A percentile compares a stretch with the other conserved stretches of the same genome.
These are phyloP conservation scores for Mortierella sp. DNA, from an alignment of 371 early-diverging fungal genomes.

Conservation along the genomic window DNA sequence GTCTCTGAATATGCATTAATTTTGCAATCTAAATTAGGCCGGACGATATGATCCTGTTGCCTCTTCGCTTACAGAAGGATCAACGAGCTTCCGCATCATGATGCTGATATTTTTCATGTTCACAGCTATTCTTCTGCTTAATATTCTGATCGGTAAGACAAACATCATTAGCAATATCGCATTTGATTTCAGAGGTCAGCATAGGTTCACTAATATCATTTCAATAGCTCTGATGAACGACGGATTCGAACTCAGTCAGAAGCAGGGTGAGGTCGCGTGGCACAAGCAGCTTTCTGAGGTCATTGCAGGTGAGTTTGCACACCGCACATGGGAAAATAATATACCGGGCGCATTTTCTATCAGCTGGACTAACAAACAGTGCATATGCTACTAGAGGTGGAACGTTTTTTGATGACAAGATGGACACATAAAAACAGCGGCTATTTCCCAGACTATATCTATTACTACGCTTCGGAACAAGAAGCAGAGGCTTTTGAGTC, in stretches of 20 bases:
- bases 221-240: slow-evolving; percentile 51
- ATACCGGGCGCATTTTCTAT: neutral
- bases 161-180: neutral
- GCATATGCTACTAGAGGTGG: slow-evolving; percentile 18
- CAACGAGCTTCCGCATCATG: slow-evolving; percentile 38
- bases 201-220: neutral
- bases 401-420: slow-evolving; percentile 7
- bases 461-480: slow-evolving; percentile 42
- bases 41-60: slow-evolving; percentile 39
- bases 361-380: neutral
- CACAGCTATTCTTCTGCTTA: slow-evolving; percentile 42
- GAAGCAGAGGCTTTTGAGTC: slow-evolving; percentile 37
- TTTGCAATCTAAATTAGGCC: slow-evolving; percentile 14
- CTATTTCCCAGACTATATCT: slow-evolving; percentile 48
- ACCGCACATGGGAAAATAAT: neutral
- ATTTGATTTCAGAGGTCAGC: too few species aligned
- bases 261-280: slow-evolving; percentile 38
- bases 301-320: slow-evolving; percentile 22
- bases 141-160: slow-evolving; percentile 45
- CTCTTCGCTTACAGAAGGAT: neutral
- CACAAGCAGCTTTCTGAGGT: slow-evolving; percentile 45
- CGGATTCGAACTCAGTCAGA: slow-evolving; percentile 28
- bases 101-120: slow-evolving; percentile 49
- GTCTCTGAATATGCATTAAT: neutral
- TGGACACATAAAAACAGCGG: slow-evolving; percentile 6